Evolutionary conservation across 2,329 filamentous ascomycete genomes (phyloP), one percentile per base, ranked within the genome.

Genomic region (Akanthomyces lecanii): DNA sequence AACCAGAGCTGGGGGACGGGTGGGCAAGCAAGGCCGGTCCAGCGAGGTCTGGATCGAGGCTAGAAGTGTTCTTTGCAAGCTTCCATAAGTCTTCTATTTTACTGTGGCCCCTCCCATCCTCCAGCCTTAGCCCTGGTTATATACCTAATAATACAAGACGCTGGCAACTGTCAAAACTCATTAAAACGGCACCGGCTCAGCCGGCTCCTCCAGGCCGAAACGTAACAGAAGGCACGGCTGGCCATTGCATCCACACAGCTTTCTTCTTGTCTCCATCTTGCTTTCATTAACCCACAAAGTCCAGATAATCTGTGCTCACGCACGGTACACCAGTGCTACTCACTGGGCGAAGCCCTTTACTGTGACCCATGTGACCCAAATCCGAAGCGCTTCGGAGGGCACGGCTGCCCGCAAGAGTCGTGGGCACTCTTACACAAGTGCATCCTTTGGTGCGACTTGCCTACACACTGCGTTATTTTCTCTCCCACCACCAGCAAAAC

Each of bases 41-140:
- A 51, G 45, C 38, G 3, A 8, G 36, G 25, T 25, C 58, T 61
- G 50, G 52, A 61, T 61, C 58, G 48, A 53, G 59, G 14, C 59
- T 61, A 61, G 30, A 47, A 47, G 30, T 16, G 16, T 54, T 61
- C 40, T 48, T 61, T n/a, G 42, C 40, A 4, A 14, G 36, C 59
- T 61, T 61, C 59, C 50, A 61, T 44, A 23, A 14, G 28, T 8
- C 50, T 61, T 61, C 59, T 10, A 61, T 53, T 52, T 50, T 53
- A 18, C 38, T 45, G 58, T 25, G 48, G 38, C 5, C 21, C 33
- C 42, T n/a, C n/a, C 5, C 47, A 6, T 18, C 23, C 28, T 16
- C 48, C 38, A 40, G 38, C 38, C 38, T 16, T 40, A 4, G 33
- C 8, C 38, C 38, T 14, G 38, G 12, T 16, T 0, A 40, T 38